These are phyloP conservation scores for Hymenoscyphus salicellus DNA, from an alignment of 2,329 filamentous ascomycete genomes.

Conservation along the genomic window DNA sequence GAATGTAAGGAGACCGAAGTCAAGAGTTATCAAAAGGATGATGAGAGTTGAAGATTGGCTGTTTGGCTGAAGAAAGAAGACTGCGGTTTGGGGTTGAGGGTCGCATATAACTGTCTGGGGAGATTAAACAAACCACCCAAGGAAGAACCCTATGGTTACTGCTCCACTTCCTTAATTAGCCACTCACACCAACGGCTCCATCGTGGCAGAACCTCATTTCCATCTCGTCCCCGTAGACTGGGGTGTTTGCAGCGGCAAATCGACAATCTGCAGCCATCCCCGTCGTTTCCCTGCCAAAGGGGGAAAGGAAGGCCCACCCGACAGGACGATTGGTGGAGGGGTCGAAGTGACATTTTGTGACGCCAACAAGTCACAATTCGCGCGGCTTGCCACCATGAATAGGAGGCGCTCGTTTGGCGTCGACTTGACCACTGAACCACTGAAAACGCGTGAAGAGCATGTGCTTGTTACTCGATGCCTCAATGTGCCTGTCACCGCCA, in stretches of 20 bases:
- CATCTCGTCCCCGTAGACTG: background rate
- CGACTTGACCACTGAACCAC: background rate
- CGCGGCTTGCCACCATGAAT: background rate
- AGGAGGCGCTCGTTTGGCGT: background rate
- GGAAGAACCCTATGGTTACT: slow-evolving; percentile 7
- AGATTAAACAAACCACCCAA: slow-evolving; percentile 18
- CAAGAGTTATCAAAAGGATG: slow-evolving; percentile 25
- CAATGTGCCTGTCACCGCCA: background rate
- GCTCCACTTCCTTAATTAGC: slow-evolving; percentile 11
- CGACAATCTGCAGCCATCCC: slow-evolving; percentile 5
- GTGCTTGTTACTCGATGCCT: background rate
- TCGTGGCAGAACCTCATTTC: slow-evolving; percentile 9
- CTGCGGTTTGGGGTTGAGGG: slow-evolving; percentile 8
- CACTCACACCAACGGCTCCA: slow-evolving; percentile 3
- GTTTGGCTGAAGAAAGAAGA: slow-evolving; percentile 26
- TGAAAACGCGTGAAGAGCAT: background rate
- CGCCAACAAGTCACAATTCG: background rate
- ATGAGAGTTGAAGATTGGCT: slow-evolving; percentile 27
- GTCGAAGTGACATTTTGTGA: background rate
- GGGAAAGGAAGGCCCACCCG: background rate
- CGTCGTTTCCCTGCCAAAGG: slow-evolving; percentile 1
- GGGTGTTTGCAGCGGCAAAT: slow-evolving; percentile 10
- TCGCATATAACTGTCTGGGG: slow-evolving; percentile 24
- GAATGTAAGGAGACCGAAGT: slow-evolving; percentile 35
- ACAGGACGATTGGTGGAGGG: background rate